phyloP scores from a whole-genome alignment of 441 rosid genomes.

The Arabidopsis lyrata region DNA sequence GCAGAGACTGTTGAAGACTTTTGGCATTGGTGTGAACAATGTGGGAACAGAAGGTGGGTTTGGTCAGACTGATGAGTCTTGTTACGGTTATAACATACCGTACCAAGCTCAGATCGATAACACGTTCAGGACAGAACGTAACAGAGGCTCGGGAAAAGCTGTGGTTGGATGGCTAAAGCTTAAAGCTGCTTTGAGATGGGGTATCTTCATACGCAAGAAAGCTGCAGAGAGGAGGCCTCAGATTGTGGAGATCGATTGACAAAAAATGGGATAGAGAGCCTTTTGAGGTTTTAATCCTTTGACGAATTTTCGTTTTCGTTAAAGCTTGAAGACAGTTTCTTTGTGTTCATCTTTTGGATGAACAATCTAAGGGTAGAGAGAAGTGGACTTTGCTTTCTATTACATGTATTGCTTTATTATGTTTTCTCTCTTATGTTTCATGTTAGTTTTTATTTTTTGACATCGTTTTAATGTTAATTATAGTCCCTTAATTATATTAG shows the following conservation, averaged over 20 bases:
- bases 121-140: slow-evolving; percentile 42
- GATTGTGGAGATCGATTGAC: slow-evolving; percentile 72
- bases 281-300: not conserved
- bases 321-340: slow-evolving; percentile 19
- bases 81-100: slow-evolving; percentile 62
- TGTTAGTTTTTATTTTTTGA: too few relatives aligned
- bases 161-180: slow-evolving; percentile 98
- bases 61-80: slow-evolving; percentile 57
- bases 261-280: slow-evolving; percentile 23
- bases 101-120: slow-evolving; percentile 57
- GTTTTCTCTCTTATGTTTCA: too few relatives aligned
- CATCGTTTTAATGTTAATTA: too few relatives aligned
- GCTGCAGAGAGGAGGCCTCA: slow-evolving; percentile 92
- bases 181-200: slow-evolving; percentile 94
- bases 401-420: not conserved
- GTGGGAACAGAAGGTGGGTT: slow-evolving; percentile 49
- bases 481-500: too few relatives aligned
- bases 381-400: slow-evolving; percentile 22
- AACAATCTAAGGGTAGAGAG: slow-evolving; percentile 27
- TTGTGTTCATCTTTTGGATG: slow-evolving; percentile 40
- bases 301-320: not conserved
- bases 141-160: slow-evolving; percentile 81
- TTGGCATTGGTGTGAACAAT: slow-evolving; percentile 58
- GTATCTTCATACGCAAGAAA: slow-evolving; percentile 87
- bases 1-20: slow-evolving; percentile 78